These are phyloP conservation scores for Volvox reticuliferus DNA, from an alignment of 139 green algal species.

Conservation along the genomic window DNA sequence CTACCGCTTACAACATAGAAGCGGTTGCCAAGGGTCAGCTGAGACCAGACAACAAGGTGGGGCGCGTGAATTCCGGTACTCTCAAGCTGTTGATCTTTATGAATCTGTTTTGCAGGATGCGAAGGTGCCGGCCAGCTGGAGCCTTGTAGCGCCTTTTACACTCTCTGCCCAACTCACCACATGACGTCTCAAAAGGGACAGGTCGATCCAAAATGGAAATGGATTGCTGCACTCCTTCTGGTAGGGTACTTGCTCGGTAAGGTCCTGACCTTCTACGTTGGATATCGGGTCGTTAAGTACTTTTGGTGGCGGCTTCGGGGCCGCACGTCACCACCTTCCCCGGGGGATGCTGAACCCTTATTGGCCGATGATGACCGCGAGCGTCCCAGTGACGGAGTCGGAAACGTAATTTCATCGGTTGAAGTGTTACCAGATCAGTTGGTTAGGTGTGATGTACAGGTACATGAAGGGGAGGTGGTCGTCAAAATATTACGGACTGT, in stretches of 20 bases:
- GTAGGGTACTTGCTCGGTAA: conserved; percentile 22
- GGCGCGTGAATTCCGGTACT: too few species aligned
- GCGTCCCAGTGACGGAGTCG: background rate
- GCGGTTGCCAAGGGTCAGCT: too few species aligned
- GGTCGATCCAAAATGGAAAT: background rate
- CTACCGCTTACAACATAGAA: too few species aligned
- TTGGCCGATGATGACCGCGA: background rate
- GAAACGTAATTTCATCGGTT: background rate
- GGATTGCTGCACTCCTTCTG: background rate
- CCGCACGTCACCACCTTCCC: background rate
- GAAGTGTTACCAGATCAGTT: background rate
- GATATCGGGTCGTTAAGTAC: background rate
- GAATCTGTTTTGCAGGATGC: too few species aligned
- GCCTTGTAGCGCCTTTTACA: too few species aligned
- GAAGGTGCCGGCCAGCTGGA: too few species aligned
- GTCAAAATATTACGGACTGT: background rate
- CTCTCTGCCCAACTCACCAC: too few species aligned
- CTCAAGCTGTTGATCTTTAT: too few species aligned
- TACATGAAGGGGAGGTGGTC: background rate
- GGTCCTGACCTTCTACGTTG: conserved; percentile 7
- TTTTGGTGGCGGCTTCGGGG: background rate
- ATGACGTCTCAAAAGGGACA: too few species aligned
- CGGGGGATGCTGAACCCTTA: background rate
- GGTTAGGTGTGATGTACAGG: background rate
- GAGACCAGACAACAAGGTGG: too few species aligned